phyloP scores from a whole-genome alignment of 139 green algal genomes.

The Klebsormidium nitens region DNA sequence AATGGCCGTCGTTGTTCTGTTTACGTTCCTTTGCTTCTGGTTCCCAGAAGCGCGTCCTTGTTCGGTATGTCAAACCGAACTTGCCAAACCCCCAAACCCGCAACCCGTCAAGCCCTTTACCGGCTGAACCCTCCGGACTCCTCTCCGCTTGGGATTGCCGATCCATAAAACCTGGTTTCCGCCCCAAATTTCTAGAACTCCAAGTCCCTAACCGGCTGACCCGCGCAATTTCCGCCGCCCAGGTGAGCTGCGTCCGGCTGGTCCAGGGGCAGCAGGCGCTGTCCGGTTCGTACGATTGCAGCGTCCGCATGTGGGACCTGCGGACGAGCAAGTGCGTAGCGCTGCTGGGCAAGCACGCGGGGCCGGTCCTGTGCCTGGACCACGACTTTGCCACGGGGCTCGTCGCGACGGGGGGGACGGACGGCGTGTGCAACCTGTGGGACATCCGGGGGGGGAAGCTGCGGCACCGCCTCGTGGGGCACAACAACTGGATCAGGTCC shows the following conservation, averaged over 20 bases:
- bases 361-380: constrained; percentile 16
- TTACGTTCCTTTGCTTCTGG: too few relatives aligned
- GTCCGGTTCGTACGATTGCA: too few relatives aligned
- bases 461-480: constrained; percentile 22
- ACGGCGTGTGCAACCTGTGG: constrained; percentile 24
- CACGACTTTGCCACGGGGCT: constrained; percentile 7
- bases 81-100: too few relatives aligned
- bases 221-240: background rate
- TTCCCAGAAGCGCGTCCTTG: too few relatives aligned
- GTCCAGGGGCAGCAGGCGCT: background rate
- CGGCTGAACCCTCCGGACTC: too few relatives aligned
- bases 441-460: constrained; percentile 26
- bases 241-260: constrained; percentile 20
- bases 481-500: constrained; percentile 36
- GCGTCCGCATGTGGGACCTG: constrained; percentile 27
- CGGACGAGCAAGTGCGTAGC: constrained; percentile 6
- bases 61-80: too few relatives aligned
- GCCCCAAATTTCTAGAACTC: too few relatives aligned
- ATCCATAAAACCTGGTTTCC: too few relatives aligned
- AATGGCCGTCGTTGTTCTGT: too few relatives aligned
- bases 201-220: too few relatives aligned
- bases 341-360: background rate
- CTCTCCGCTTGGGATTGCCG: too few relatives aligned
- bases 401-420: constrained; percentile 2
- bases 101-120: too few relatives aligned